Evolutionary conservation across 2,329 filamentous ascomycete genomes (phyloP).

Genomic region (Botryosphaeria dothidea): DNA sequence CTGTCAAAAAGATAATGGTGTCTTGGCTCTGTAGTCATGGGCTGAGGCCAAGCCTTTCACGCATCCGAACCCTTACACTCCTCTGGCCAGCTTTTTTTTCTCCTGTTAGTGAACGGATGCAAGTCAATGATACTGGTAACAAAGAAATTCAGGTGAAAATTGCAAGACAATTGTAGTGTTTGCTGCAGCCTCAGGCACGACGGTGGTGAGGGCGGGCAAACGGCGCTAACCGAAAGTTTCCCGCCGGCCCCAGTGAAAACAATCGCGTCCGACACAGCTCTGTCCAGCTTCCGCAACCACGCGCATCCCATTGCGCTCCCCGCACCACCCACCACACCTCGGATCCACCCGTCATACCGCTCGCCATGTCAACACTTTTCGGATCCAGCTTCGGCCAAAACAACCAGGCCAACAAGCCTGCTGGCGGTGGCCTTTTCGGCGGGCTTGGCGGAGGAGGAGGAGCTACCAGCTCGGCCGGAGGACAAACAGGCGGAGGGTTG

Average conservation of each 20-base stretch:
- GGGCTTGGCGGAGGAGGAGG: slow-evolving; percentile 19
- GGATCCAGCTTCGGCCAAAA: slow-evolving; percentile 28
- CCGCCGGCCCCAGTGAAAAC: slow-evolving; percentile 19
- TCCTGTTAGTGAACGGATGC: too few relatives aligned
- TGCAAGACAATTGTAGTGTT: too few relatives aligned
- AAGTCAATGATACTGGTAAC: too few relatives aligned
- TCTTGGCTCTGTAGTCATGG: too few relatives aligned
- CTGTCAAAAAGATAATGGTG: too few relatives aligned
- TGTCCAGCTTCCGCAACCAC: slow-evolving; percentile 23
- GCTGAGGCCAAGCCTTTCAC: too few relatives aligned
- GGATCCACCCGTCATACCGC: slow-evolving; percentile 21
- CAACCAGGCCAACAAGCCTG: slow-evolving; percentile 27
- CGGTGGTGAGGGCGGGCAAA: neutral
- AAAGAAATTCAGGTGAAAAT: too few relatives aligned
- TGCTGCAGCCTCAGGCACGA: neutral
- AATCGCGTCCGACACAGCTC: slow-evolving; percentile 21
- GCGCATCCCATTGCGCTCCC: slow-evolving; percentile 21
- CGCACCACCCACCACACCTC: slow-evolving; percentile 23
- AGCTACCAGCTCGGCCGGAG: slow-evolving; percentile 9
- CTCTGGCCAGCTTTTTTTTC: too few relatives aligned
- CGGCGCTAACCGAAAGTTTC: slow-evolving; percentile 22
- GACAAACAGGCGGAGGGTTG: neutral
- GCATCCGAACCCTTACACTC: too few relatives aligned
- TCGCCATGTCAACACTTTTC: slow-evolving; percentile 29
- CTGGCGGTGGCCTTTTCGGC: slow-evolving; percentile 31